Percentiles rank a stretch among this genome's conserved stretches.
Conservation (phyloP, 75 land plant species). For the Cupressus sempervirens region DNA sequence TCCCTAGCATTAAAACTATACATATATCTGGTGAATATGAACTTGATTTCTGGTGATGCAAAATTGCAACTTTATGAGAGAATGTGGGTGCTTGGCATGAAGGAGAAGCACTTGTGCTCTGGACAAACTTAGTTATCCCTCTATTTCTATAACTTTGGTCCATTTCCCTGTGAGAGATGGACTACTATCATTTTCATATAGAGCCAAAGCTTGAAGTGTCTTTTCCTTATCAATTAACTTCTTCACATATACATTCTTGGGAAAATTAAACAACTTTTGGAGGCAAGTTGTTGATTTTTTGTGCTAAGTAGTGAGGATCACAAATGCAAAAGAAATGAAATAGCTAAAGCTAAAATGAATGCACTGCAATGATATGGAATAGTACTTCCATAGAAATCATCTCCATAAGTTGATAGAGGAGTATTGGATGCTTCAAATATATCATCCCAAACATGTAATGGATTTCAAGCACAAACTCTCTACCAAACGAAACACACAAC, state of each 20-base stretch:
- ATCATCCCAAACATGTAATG: constrained; percentile 84
- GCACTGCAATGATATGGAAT: constrained; percentile 41
- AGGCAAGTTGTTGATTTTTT: constrained; percentile 73
- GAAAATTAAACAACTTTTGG: constrained; percentile 74
- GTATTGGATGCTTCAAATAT: constrained; percentile 60
- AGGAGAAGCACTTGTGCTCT: constrained; percentile 6
- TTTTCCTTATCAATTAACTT: constrained; percentile 74
- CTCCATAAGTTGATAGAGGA: constrained; percentile 9
- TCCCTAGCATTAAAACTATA: constrained; percentile 41
- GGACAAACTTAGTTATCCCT: background rate
- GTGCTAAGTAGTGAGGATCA: constrained; percentile 76
- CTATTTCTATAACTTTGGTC: background rate
- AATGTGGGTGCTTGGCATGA: background rate
- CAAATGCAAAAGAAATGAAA: constrained; percentile 76
- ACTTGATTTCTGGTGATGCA: constrained; percentile 18
- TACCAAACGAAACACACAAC: constrained; percentile 81
- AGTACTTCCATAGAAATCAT: constrained; percentile 15
- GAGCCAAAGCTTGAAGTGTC: constrained; percentile 48
- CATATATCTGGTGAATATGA: constrained; percentile 48
- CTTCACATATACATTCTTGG: constrained; percentile 42
- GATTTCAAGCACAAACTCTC: constrained; percentile 75
- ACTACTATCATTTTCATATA: constrained; percentile 22
- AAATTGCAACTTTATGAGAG: background rate
- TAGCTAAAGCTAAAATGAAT: constrained; percentile 64
- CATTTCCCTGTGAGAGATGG: constrained; percentile 9